phyloP scores from a whole-genome alignment of 768 basidiomycete species.

The Lactarius sp. region DNA sequence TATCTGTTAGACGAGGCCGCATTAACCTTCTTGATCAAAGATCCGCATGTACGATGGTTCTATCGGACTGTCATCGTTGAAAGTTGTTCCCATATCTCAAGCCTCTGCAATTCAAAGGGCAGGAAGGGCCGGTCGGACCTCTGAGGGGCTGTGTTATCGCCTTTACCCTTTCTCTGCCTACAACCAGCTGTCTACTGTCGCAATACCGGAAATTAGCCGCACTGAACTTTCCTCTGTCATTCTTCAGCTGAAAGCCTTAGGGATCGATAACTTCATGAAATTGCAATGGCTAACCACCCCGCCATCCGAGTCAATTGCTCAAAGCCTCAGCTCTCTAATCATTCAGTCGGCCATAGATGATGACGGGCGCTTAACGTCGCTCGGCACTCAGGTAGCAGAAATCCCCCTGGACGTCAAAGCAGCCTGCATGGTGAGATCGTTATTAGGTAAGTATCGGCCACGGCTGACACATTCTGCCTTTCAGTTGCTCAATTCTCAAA shows the following conservation, averaged over 20 bases:
- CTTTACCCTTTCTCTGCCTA: conserved; percentile 71
- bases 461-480: conserved; percentile 1
- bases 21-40: conserved; percentile 37
- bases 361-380: conserved; percentile 66
- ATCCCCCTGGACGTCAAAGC: conserved; percentile 90
- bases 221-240: conserved; percentile 90
- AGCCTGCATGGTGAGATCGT: conserved; percentile 77
- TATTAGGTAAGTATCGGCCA: neutral
- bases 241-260: conserved; percentile 89
- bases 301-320: conserved; percentile 76
- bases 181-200: conserved; percentile 56
- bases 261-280: conserved; percentile 91
- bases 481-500: conserved; percentile 82
- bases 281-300: conserved; percentile 95
- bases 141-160: conserved; percentile 88
- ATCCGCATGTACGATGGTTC: conserved; percentile 88
- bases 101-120: conserved; percentile 92
- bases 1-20: neutral
- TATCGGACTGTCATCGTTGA: conserved; percentile 77
- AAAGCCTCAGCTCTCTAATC: conserved; percentile 80
- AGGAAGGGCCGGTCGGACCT: conserved; percentile 91
- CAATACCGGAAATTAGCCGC: conserved; percentile 86
- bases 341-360: conserved; percentile 80
- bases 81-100: conserved; percentile 75
- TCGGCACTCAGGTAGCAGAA: conserved; percentile 87